phyloP scores from a whole-genome alignment of 345 rosid genomes.

The Clausena lansium region DNA sequence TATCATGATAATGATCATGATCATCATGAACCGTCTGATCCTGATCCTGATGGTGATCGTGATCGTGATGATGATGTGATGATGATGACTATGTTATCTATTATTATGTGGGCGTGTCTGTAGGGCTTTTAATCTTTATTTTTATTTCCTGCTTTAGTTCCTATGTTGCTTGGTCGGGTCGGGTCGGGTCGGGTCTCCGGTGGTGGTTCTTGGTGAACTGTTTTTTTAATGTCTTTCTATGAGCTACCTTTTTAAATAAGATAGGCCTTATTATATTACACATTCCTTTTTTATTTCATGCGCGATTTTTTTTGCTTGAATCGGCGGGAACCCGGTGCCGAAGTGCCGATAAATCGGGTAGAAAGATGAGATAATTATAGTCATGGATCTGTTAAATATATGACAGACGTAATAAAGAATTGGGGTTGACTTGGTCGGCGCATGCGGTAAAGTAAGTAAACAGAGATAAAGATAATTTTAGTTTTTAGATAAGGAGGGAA shows the following conservation, averaged over 20 bases:
- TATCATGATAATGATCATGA: neutral
- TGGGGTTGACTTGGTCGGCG: too few relatives aligned
- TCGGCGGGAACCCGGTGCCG: too few relatives aligned
- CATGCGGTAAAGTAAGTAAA: too few relatives aligned
- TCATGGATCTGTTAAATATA: too few relatives aligned
- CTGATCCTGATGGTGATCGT: neutral
- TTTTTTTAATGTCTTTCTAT: conserved; percentile 1
- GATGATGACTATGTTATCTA: neutral
- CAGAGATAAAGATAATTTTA: too few relatives aligned
- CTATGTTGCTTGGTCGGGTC: neutral
- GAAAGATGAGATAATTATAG: too few relatives aligned
- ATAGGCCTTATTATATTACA: neutral
- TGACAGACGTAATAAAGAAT: too few relatives aligned
- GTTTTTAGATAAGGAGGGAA: too few relatives aligned
- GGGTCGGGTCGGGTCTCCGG: neutral
- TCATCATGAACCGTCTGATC: neutral
- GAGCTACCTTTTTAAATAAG: conserved; percentile 32
- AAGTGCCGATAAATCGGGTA: too few relatives aligned
- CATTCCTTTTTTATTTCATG: too few relatives aligned
- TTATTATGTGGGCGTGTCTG: neutral
- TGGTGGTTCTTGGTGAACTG: neutral
- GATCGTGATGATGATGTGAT: neutral
- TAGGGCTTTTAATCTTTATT: neutral
- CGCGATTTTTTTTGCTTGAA: too few relatives aligned
- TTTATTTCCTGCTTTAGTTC: neutral